A percentile compares a stretch with the other conserved stretches of the same genome.
Evolutionary conservation across 1,284 basidiomycete species (phyloP).

Genomic region (Ceratobasidium sp.): DNA sequence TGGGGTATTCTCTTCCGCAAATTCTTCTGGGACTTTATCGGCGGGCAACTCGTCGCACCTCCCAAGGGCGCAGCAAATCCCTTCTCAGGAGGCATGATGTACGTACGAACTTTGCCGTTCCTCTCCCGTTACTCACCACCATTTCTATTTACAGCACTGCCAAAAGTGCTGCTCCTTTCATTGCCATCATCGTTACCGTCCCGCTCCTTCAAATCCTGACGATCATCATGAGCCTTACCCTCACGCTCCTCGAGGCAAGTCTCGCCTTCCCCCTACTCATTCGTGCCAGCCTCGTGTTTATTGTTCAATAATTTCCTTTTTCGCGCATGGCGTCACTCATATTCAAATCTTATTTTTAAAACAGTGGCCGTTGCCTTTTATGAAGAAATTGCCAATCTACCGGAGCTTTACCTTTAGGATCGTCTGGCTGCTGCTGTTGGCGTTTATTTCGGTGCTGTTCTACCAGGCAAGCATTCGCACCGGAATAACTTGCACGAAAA

Average conservation of each 20-base stretch:
- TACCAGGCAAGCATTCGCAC: conserved; percentile 74
- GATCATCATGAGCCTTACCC: conserved; percentile 68
- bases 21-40: conserved; percentile 83
- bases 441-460: conserved; percentile 74
- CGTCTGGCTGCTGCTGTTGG: conserved; percentile 73
- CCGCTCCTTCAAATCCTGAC: conserved; percentile 78
- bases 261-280: conserved; percentile 47
- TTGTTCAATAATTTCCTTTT: conserved; percentile 23
- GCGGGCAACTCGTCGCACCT: conserved; percentile 49
- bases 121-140: not conserved
- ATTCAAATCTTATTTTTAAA: not conserved
- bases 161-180: conserved; percentile 70
- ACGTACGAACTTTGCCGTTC: conserved; percentile 56
- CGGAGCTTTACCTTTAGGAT: conserved; percentile 74
- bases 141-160: conserved; percentile 66
- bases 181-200: conserved; percentile 76
- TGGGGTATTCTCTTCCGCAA: conserved; percentile 86
- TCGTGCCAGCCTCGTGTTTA: conserved; percentile 29
- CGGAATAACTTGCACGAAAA: not conserved
- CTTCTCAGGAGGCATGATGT: conserved; percentile 83
- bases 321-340: conserved; percentile 30
- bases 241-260: conserved; percentile 71
- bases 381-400: conserved; percentile 70
- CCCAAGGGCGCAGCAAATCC: conserved; percentile 33
- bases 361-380: conserved; percentile 66